These are phyloP conservation scores for Acer campestre DNA, from an alignment of 345 rosid species.

Conservation along the genomic window DNA sequence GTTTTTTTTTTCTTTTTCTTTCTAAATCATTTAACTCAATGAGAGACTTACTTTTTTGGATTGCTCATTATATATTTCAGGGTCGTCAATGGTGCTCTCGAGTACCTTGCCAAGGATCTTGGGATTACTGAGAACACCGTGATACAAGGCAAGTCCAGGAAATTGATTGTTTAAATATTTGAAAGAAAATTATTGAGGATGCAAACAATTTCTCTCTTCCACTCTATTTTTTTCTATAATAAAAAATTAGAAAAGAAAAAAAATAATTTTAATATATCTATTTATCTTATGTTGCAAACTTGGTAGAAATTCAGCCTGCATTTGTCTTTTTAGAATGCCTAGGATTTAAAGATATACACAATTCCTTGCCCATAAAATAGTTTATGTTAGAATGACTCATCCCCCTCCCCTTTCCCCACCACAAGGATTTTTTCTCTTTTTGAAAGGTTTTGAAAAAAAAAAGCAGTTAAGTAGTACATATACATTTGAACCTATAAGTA, in stretches of 20 bases:
- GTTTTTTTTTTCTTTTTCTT: slow-evolving; percentile 7
- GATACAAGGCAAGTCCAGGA: slow-evolving; percentile 69
- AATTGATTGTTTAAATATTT: background rate
- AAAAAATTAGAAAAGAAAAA: too few relatives aligned
- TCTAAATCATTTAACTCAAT: background rate
- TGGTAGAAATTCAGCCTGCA: background rate
- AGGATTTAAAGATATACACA: background rate
- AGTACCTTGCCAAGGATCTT: slow-evolving; percentile 94
- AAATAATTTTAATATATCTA: background rate
- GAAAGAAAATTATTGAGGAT: background rate
- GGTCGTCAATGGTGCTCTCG: slow-evolving; percentile 96
- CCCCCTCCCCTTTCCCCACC: background rate
- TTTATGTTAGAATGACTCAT: background rate
- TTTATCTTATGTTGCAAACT: background rate
- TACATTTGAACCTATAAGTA: background rate
- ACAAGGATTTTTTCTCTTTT: background rate
- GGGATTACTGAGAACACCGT: slow-evolving; percentile 84
- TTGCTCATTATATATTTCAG: slow-evolving; percentile 39
- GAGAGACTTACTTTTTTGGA: background rate
- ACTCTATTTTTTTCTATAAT: slow-evolving; percentile 8
- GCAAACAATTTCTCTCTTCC: background rate
- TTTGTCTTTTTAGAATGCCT: background rate
- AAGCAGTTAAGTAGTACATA: background rate
- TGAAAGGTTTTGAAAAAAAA: background rate
- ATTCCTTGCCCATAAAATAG: background rate